These are phyloP conservation scores for Aspergillus carbonarius DNA, from an alignment of 2,329 filamentous ascomycete genomes.

Conservation along the genomic window DNA sequence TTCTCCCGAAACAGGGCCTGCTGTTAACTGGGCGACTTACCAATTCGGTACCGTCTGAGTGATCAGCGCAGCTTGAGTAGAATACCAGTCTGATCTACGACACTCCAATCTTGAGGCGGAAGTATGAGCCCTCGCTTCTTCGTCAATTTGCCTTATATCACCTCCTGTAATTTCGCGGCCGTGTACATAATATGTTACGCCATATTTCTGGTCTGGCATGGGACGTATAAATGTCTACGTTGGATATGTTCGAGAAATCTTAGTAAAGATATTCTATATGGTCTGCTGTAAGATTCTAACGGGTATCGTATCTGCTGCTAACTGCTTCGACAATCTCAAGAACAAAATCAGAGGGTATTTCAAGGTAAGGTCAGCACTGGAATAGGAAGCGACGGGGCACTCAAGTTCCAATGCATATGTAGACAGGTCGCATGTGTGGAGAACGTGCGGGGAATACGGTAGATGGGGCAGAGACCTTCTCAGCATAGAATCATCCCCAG, in stretches of 20 bases:
- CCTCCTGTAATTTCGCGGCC: not conserved
- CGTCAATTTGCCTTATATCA: not conserved
- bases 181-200: slow-evolving; percentile 3
- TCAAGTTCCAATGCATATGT: not conserved
- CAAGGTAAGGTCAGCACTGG: not conserved
- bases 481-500: slow-evolving; percentile 38
- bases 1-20: slow-evolving; percentile 40
- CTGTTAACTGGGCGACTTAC: slow-evolving; percentile 46
- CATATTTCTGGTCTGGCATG: not conserved
- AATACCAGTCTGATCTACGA: slow-evolving; percentile 1
- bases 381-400: not conserved
- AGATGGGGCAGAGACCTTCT: not conserved
- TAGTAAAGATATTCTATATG: not conserved
- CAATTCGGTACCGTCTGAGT: slow-evolving; percentile 43
- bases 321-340: not conserved
- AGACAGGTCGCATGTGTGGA: not conserved
- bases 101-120: not conserved
- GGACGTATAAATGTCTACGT: not conserved
- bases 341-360: not conserved
- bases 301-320: slow-evolving; percentile 16
- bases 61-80: not conserved
- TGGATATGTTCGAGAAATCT: not conserved
- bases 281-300: slow-evolving; percentile 4
- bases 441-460: not conserved
- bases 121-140: not conserved